These are phyloP conservation scores for Exophiala phaeomuriformis DNA, from an alignment of 2,329 filamentous ascomycete genomes.

Conservation along the genomic window DNA sequence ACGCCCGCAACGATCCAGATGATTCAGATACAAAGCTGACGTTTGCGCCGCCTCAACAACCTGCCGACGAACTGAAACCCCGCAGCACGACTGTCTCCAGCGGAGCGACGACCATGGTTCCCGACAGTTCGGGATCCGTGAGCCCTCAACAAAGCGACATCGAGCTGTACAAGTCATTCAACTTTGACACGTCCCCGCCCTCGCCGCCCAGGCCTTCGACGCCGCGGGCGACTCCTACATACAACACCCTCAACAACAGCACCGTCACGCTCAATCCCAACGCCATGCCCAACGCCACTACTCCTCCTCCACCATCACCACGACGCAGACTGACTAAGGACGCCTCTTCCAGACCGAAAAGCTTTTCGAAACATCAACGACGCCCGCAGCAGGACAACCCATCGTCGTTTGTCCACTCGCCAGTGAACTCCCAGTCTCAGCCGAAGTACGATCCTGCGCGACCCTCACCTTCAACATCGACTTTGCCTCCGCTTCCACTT, in stretches of 20 bases:
- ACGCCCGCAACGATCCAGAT: neutral
- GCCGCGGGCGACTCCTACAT: neutral
- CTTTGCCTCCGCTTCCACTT: neutral
- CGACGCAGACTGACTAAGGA: no score
- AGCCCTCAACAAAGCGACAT: constrained; percentile 7
- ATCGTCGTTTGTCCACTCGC: neutral
- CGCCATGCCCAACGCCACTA: constrained; percentile 1
- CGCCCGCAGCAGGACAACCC: constrained; percentile 1
- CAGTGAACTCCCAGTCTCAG: constrained; percentile 7
- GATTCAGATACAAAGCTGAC: constrained; percentile 2
- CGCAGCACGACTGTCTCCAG: constrained; percentile 11
- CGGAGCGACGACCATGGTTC: constrained; percentile 15
- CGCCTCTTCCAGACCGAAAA: constrained; percentile 1
- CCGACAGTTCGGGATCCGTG: constrained; percentile 4
- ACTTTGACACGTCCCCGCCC: constrained; percentile 8
- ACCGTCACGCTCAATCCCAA: neutral
- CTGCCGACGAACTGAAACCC: neutral
- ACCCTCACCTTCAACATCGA: no score
- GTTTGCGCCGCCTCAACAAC: neutral
- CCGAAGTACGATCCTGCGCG: constrained; percentile 2
- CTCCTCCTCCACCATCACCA: neutral
- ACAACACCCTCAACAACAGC: neutral
- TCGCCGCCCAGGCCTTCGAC: neutral
- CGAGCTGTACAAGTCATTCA: constrained; percentile 12
- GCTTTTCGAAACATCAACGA: neutral